A percentile compares a stretch with the other conserved stretches of the same genome.
Conservation (phyloP, 306 rosid genomes). For the Gastrolobium bilobum region DNA sequence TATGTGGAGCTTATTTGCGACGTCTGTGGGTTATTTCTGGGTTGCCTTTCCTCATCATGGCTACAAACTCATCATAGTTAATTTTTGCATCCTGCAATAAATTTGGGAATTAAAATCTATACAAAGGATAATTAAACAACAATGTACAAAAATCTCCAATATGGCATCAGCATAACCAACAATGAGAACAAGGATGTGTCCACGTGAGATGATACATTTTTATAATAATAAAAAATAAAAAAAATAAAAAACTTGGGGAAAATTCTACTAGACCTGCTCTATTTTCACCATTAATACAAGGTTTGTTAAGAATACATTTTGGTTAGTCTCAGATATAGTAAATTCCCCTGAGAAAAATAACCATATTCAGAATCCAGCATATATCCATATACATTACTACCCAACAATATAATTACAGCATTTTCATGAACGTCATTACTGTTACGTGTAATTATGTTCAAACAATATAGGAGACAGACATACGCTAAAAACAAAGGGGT, state of each 20-base stretch:
- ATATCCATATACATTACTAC: background rate
- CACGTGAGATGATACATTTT: background rate
- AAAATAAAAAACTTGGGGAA: background rate
- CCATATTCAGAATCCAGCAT: background rate
- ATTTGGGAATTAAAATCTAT: constrained; percentile 31
- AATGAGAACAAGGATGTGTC: constrained; percentile 22
- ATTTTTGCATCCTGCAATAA: constrained; percentile 86
- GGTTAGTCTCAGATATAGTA: background rate
- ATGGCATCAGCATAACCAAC: constrained; percentile 24
- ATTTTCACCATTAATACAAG: background rate
- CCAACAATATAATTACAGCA: constrained; percentile 12
- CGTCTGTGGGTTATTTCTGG: constrained; percentile 74
- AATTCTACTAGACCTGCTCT: background rate
- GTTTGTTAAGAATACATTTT: background rate
- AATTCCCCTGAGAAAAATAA: background rate
- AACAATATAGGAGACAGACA: background rate
- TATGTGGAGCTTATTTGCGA: constrained; percentile 58
- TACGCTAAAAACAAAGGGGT: background rate
- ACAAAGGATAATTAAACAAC: constrained; percentile 1
- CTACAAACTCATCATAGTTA: constrained; percentile 89
- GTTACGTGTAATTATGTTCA: background rate
- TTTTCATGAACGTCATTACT: background rate
- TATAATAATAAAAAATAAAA: too few relatives aligned
- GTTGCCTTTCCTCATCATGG: constrained; percentile 97
- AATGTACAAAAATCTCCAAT: background rate